Evolutionary conservation across 2,329 filamentous ascomycete genomes (phyloP).

Genomic region (Eutypa lata): DNA sequence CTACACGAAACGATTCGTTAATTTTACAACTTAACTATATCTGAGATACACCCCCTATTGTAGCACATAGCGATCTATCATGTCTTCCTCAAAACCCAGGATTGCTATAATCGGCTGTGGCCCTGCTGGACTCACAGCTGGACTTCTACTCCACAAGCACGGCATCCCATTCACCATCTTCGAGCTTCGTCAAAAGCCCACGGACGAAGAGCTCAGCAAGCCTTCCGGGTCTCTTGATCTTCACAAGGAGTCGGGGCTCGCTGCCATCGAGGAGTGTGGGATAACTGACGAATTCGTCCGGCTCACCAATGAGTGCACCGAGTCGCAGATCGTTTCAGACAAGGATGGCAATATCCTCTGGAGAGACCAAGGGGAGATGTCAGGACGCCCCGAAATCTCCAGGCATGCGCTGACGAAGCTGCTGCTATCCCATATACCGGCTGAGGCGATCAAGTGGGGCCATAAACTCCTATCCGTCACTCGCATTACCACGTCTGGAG

Average conservation of each 20-base stretch:
- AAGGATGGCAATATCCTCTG: conserved; percentile 23
- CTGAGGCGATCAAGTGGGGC: conserved; percentile 35
- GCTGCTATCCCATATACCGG: conserved; percentile 27
- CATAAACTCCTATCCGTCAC: conserved; percentile 28
- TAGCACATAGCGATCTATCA: too few relatives aligned
- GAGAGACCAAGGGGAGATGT: conserved; percentile 5
- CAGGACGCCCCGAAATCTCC: conserved; percentile 35
- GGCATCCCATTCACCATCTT: conserved; percentile 32
- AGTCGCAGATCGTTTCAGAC: conserved; percentile 35
- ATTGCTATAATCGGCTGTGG: conserved; percentile 47
- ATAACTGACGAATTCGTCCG: conserved; percentile 41
- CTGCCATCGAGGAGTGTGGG: conserved; percentile 41
- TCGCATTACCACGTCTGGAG: not conserved
- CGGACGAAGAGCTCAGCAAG: conserved; percentile 17
- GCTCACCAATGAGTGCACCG: conserved; percentile 39
- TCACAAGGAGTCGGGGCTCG: conserved; percentile 41
- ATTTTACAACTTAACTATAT: too few relatives aligned
- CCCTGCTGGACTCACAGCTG: conserved; percentile 45
- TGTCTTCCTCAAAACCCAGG: conserved; percentile 2
- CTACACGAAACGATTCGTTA: too few relatives aligned
- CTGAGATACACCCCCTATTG: too few relatives aligned
- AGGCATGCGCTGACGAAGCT: conserved; percentile 32
- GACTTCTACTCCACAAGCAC: conserved; percentile 39
- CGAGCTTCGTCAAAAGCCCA: conserved; percentile 30
- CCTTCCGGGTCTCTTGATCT: conserved; percentile 47